phyloP scores from a whole-genome alignment of 768 basidiomycete genomes.

The Hericium erinaceus region DNA sequence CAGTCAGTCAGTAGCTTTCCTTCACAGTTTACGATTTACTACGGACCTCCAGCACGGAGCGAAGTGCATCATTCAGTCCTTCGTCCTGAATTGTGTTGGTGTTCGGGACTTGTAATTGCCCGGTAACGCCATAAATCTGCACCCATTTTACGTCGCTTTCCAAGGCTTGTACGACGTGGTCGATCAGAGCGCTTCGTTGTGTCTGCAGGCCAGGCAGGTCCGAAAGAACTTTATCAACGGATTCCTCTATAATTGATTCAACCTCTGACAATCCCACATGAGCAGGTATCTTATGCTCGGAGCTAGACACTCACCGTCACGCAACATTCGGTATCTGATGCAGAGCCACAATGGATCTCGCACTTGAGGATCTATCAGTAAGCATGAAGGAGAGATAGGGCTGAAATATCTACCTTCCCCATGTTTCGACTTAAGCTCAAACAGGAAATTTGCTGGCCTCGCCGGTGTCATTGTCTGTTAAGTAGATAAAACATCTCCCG shows the following conservation, averaged over 20 bases:
- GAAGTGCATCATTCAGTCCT: constrained; percentile 18
- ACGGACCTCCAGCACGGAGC: constrained; percentile 25
- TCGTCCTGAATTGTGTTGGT: constrained; percentile 19
- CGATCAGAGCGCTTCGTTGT: constrained; percentile 36
- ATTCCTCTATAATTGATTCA: constrained; percentile 46
- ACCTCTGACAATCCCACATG: constrained; percentile 42
- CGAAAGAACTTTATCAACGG: constrained; percentile 34
- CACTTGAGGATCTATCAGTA: constrained; percentile 29
- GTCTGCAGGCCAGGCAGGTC: constrained; percentile 24
- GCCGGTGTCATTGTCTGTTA: constrained; percentile 64
- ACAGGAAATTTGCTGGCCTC: constrained; percentile 72
- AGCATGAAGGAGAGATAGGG: constrained; percentile 8
- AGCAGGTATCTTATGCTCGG: neutral
- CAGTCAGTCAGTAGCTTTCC: neutral
- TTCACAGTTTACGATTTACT: constrained; percentile 13
- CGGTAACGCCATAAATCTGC: constrained; percentile 58
- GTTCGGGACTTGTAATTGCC: constrained; percentile 53
- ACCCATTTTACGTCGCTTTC: constrained; percentile 62
- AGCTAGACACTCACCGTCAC: constrained; percentile 52
- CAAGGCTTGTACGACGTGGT: constrained; percentile 45
- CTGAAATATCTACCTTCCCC: constrained; percentile 41
- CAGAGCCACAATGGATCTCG: constrained; percentile 51
- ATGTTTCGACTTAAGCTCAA: constrained; percentile 57
- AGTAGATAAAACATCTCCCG: neutral
- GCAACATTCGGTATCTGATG: constrained; percentile 71